phyloP scores from a whole-genome alignment of 306 rosid genomes.

The Dryas drummondii region DNA sequence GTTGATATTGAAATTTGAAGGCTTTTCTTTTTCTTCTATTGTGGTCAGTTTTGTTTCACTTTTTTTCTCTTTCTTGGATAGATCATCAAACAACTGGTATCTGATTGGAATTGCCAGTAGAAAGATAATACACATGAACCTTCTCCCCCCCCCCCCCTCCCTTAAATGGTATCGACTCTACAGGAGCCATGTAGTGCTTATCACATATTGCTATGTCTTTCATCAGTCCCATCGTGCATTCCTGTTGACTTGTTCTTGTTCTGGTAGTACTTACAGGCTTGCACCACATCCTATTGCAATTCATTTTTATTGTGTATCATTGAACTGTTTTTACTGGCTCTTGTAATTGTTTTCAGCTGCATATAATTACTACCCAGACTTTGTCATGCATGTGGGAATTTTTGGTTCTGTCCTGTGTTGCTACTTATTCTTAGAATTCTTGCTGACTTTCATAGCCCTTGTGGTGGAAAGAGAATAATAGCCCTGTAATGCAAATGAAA shows the following conservation, averaged over 20 bases:
- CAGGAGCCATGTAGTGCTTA: not conserved
- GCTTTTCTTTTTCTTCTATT: not conserved
- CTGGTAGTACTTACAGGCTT: not conserved
- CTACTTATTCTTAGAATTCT: too few relatives aligned
- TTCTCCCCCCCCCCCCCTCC: not conserved
- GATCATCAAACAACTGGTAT: not conserved
- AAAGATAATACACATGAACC: not conserved
- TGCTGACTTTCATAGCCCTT: not conserved
- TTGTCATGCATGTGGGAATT: too few relatives aligned
- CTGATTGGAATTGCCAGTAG: not conserved
- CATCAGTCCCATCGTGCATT: not conserved
- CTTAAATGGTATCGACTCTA: too few relatives aligned
- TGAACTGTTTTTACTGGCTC: too few relatives aligned
- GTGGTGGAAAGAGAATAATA: not conserved
- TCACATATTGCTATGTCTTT: not conserved
- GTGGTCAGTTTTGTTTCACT: not conserved
- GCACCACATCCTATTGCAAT: not conserved
- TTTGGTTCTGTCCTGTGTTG: too few relatives aligned
- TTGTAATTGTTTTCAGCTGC: too few relatives aligned
- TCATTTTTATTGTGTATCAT: not conserved
- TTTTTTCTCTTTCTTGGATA: not conserved
- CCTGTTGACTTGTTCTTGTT: not conserved
- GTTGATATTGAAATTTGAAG: constrained; percentile 4
- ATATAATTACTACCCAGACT: too few relatives aligned
- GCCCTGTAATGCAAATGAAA: not conserved